Base-by-base conservation (phyloP, 345 rosid genomes). In the Ricinus communis region DNA sequence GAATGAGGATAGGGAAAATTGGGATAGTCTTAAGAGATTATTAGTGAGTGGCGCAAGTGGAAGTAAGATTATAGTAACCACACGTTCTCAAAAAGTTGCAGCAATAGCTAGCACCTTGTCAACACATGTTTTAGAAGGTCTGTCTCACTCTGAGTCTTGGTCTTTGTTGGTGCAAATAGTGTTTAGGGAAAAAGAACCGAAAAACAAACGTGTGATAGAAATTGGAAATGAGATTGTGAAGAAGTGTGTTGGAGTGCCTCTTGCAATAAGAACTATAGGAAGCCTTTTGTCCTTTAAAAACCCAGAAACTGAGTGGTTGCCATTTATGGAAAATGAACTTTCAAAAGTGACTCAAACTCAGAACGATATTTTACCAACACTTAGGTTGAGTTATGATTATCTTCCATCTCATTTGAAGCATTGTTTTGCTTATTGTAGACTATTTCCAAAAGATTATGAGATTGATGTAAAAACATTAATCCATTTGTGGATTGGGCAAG, bases 371-470 rank as follows among this genome's bases (percentile, higher is more conserved):
- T 0, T 76, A 1, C 33, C 65, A 0, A 65, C 70, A 10, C 76
- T 82, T 1, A 65, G 27, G 54, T 66, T 78, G 27, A 82, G 82
- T 28, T 82, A 72, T 24, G 18, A 69, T 6, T 22, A 60, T 69
- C 73, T 84, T 4, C 65, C 85, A 6, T 43, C 71, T 0, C 75
- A 65, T 47, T 19, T 81, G 30, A 81, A 73, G 59, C 76, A 49
- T 7, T 84, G 83, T 36, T 81, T 81, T 65, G 72, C 75, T 0
- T 73, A 53, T 36, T 81, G 83, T 24, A 63, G 76, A 1, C 33
- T 82, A 30, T 75, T 78, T 21, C 80, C 78, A 2, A 71, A 72
- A 46, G 78, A 45, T 40, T 13, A 43, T 45, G 49, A 13, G 2
- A 57, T 80, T 5, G 19, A 41, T 18, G 57, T 49, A 16, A 16